A percentile compares a stretch with the other conserved stretches of the same genome.
Conservation (phyloP, 495 filamentous ascomycete genomes). For the Xylaria intraflava region DNA sequence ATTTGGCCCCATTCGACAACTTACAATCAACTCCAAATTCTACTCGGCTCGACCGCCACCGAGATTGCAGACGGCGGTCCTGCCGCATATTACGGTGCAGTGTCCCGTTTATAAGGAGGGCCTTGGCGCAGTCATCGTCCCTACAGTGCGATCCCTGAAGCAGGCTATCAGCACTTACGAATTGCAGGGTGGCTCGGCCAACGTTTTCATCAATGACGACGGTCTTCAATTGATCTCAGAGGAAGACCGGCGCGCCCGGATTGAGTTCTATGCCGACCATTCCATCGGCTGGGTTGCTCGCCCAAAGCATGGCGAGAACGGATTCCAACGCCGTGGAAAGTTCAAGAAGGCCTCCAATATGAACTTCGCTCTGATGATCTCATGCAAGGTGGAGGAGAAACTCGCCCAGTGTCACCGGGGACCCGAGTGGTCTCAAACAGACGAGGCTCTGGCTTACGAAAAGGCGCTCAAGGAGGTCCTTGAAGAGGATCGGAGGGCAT, state of each 20-base stretch:
- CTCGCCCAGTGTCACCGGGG: constrained; percentile 49
- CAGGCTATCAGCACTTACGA: constrained; percentile 72
- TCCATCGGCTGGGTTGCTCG: constrained; percentile 77
- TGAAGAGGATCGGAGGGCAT: constrained; percentile 60
- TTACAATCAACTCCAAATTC: constrained; percentile 69
- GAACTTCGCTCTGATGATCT: constrained; percentile 74
- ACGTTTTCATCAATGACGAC: constrained; percentile 77
- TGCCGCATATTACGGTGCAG: constrained; percentile 67
- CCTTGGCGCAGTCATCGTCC: constrained; percentile 55
- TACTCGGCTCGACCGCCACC: constrained; percentile 63
- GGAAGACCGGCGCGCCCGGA: constrained; percentile 58
- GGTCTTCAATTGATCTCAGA: constrained; percentile 64
- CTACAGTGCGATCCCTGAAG: constrained; percentile 64
- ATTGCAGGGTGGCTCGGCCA: constrained; percentile 71
- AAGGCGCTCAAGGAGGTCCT: constrained; percentile 61
- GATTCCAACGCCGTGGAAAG: constrained; percentile 56
- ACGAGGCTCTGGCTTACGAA: constrained; percentile 66
- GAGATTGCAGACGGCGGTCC: constrained; percentile 42
- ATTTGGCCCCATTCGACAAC: constrained; percentile 65
- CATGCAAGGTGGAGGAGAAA: constrained; percentile 67
- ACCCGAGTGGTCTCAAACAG: constrained; percentile 59
- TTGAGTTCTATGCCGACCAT: constrained; percentile 63
- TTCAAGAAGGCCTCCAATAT: constrained; percentile 81
- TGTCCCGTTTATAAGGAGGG: constrained; percentile 72
- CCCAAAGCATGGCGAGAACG: constrained; percentile 56